These are phyloP conservation scores for Fusarium continuum DNA, from an alignment of 2,329 filamentous ascomycete genomes.

Conservation along the genomic window DNA sequence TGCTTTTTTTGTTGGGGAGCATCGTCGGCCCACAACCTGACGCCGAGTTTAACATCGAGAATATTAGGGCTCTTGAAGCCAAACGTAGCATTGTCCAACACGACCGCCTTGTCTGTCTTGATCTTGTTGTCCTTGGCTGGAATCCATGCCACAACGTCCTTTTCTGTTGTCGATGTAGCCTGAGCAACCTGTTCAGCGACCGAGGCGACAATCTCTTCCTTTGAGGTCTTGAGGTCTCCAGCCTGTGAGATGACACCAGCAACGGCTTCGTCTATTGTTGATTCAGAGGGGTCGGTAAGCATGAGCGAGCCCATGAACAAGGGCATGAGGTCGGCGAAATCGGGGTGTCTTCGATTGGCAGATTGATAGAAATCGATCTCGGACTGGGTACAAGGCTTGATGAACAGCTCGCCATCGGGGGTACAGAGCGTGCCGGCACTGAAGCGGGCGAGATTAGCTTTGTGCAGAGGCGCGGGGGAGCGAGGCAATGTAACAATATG, in stretches of 20 bases:
- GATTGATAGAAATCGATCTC: slow-evolving; percentile 93
- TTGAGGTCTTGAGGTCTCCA: slow-evolving; percentile 47
- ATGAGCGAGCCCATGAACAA: slow-evolving; percentile 82
- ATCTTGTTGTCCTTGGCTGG: slow-evolving; percentile 68
- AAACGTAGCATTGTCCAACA: slow-evolving; percentile 83
- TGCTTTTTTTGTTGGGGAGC: slow-evolving; percentile 66
- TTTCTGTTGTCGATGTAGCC: slow-evolving; percentile 13
- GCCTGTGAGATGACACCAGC: slow-evolving; percentile 54
- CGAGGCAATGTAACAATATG: slow-evolving; percentile 22
- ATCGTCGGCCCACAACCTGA: slow-evolving; percentile 84
- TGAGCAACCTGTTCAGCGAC: slow-evolving; percentile 47
- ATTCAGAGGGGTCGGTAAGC: slow-evolving; percentile 66
- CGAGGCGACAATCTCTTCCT: slow-evolving; percentile 48
- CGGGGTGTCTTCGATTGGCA: slow-evolving; percentile 69
- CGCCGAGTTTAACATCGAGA: slow-evolving; percentile 90
- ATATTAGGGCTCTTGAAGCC: slow-evolving; percentile 89
- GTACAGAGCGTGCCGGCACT: slow-evolving; percentile 94
- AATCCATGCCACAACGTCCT: slow-evolving; percentile 52
- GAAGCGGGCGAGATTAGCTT: slow-evolving; percentile 36
- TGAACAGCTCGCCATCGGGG: slow-evolving; percentile 82
- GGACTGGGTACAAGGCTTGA: slow-evolving; percentile 88
- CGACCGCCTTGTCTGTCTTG: slow-evolving; percentile 80
- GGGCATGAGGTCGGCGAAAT: slow-evolving; percentile 84
- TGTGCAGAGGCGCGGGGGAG: slow-evolving; percentile 9
- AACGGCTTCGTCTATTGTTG: slow-evolving; percentile 59